These are phyloP conservation scores for Geotrichum histeridarum DNA, from an alignment of 1,139 yeast species.

Conservation along the genomic window DNA sequence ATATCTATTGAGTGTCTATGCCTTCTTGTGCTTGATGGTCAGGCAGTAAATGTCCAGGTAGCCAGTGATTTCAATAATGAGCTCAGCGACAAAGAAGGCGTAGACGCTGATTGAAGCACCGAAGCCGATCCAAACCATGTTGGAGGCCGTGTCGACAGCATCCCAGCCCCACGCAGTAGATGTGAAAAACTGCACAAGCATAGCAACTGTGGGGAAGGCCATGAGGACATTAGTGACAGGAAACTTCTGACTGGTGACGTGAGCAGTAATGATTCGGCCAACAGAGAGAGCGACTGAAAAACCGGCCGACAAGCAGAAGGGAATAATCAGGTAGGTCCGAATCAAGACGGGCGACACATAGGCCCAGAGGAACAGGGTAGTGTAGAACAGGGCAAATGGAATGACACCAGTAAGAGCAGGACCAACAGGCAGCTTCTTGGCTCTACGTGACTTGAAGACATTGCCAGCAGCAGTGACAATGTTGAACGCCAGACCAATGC, in stretches of 20 bases:
- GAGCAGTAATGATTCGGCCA: slow-evolving; percentile 85
- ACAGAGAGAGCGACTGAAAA: slow-evolving; percentile 75
- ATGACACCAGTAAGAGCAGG: slow-evolving; percentile 57
- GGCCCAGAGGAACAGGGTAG: slow-evolving; percentile 47
- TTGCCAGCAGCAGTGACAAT: slow-evolving; percentile 67
- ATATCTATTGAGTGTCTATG: neutral
- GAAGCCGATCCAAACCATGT: slow-evolving; percentile 59
- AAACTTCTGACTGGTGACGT: slow-evolving; percentile 71
- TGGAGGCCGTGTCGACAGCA: slow-evolving; percentile 25
- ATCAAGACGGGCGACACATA: slow-evolving; percentile 46
- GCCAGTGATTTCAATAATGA: slow-evolving; percentile 74
- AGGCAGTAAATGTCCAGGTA: slow-evolving; percentile 83
- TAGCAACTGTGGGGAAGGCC: slow-evolving; percentile 59
- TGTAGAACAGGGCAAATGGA: slow-evolving; percentile 68
- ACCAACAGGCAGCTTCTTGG: slow-evolving; percentile 31
- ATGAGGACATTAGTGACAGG: slow-evolving; percentile 70
- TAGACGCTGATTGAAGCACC: slow-evolving; percentile 76
- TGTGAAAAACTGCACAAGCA: slow-evolving; percentile 39
- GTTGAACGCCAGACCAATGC: slow-evolving; percentile 60
- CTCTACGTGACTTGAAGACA: slow-evolving; percentile 52
- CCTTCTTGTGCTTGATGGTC: slow-evolving; percentile 72
- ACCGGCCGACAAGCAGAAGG: slow-evolving; percentile 66
- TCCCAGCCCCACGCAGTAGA: slow-evolving; percentile 33
- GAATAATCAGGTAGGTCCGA: slow-evolving; percentile 43
- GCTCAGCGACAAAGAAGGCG: slow-evolving; percentile 72